Percentiles rank a stretch among this genome's conserved stretches.
These are phyloP conservation scores for Salix udensis DNA, from an alignment of 345 rosid species.

Conservation along the genomic window DNA sequence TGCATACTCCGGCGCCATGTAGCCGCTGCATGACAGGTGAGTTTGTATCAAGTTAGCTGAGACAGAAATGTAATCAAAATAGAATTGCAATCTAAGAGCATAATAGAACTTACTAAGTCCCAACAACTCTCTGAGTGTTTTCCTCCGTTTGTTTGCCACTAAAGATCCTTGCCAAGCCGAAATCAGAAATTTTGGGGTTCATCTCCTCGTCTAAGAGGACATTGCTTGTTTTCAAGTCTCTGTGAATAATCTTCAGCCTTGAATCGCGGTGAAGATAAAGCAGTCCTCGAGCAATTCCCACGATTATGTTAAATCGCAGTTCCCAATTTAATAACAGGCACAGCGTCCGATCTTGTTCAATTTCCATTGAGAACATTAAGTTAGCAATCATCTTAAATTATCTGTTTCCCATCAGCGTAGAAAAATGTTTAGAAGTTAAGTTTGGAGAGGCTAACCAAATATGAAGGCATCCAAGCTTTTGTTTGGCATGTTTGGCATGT, in stretches of 20 bases:
- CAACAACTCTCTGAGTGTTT: slow-evolving; percentile 17
- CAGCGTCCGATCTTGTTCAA: slow-evolving; percentile 1
- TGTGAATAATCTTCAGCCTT: slow-evolving; percentile 25
- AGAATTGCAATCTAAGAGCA: background rate
- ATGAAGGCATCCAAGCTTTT: slow-evolving; percentile 55
- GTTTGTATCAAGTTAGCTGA: background rate
- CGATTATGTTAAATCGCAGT: slow-evolving; percentile 17
- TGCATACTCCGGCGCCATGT: slow-evolving; percentile 29
- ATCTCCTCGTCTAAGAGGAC: slow-evolving; percentile 15
- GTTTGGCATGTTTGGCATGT: slow-evolving; percentile 57
- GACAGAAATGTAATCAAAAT: background rate
- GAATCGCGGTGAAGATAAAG: slow-evolving; percentile 30
- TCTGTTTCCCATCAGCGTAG: background rate
- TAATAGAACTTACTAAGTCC: slow-evolving; percentile 17
- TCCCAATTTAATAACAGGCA: slow-evolving; percentile 15
- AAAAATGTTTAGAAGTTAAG: background rate
- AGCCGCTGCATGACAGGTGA: slow-evolving; percentile 20
- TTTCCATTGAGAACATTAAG: background rate
- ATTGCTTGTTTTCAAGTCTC: slow-evolving; percentile 28
- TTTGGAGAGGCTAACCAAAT: slow-evolving; percentile 41
- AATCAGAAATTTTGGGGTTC: slow-evolving; percentile 26
- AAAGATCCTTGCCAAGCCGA: slow-evolving; percentile 27
- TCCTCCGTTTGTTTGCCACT: slow-evolving; percentile 22
- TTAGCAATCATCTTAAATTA: background rate
- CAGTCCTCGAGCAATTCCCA: slow-evolving; percentile 20